These are phyloP conservation scores for Aciculosporium take DNA, from an alignment of 2,329 filamentous ascomycete species.

Conservation along the genomic window DNA sequence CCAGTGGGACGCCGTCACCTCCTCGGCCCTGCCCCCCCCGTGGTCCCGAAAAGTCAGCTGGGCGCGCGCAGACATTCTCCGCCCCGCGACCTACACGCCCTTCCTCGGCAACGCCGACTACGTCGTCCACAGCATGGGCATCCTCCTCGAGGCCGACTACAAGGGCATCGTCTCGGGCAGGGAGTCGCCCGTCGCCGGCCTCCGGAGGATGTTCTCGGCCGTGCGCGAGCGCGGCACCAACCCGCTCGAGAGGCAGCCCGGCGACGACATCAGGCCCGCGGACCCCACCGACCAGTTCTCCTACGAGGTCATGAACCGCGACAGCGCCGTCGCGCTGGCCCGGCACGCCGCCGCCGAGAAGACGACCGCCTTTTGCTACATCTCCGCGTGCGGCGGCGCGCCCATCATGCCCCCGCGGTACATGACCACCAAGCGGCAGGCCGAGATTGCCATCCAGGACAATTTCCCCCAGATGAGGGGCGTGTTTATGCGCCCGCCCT, in stretches of 20 bases:
- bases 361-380: constrained; percentile 64
- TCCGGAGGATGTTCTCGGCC: constrained; percentile 63
- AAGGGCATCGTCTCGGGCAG: constrained; percentile 77
- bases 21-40: constrained; percentile 51
- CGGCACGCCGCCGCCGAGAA: constrained; percentile 54
- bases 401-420: constrained; percentile 76
- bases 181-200: constrained; percentile 65
- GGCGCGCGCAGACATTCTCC: constrained; percentile 78
- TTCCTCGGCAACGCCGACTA: constrained; percentile 66
- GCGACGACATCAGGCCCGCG: constrained; percentile 47
- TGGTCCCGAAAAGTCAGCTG: constrained; percentile 79
- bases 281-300: constrained; percentile 66
- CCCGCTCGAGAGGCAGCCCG: constrained; percentile 48
- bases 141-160: constrained; percentile 94
- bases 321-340: constrained; percentile 71
- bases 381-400: constrained; percentile 76
- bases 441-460: constrained; percentile 60
- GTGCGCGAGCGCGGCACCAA: constrained; percentile 51
- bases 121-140: constrained; percentile 91
- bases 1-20: constrained; percentile 67
- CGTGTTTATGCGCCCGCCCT: constrained; percentile 72
- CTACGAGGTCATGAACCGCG: constrained; percentile 95
- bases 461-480: constrained; percentile 63
- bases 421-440: constrained; percentile 81
- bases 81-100: constrained; percentile 63